phyloP scores from a whole-genome alignment of 805 yeast genomes.

The Jamesozyma rosinii region DNA sequence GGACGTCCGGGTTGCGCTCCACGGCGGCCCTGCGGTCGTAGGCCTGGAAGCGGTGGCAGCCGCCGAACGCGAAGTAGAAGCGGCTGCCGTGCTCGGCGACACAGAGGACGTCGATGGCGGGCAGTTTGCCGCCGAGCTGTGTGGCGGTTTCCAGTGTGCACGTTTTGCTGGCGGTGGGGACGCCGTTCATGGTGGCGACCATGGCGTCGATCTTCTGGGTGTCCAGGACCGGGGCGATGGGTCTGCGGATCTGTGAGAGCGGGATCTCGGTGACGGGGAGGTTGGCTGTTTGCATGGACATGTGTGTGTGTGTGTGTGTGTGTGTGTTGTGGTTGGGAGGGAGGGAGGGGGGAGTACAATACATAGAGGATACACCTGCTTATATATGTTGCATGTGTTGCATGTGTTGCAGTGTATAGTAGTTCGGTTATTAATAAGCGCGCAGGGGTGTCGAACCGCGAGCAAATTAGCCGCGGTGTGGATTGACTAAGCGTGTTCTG shows the following conservation, averaged over 20 bases:
- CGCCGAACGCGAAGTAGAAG: conserved; percentile 78
- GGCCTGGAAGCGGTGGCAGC: conserved; percentile 84
- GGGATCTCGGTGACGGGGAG: conserved; percentile 52
- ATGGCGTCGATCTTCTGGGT: conserved; percentile 64
- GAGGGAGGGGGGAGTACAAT: too few relatives aligned
- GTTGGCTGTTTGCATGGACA: conserved; percentile 57
- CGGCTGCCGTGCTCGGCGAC: conserved; percentile 54
- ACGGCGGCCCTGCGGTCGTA: conserved; percentile 49
- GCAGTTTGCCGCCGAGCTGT: conserved; percentile 48
- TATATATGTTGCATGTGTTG: too few relatives aligned
- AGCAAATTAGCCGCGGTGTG: too few relatives aligned
- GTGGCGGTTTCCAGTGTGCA: conserved; percentile 37
- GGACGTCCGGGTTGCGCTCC: conserved; percentile 21
- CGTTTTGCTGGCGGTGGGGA: conserved; percentile 55
- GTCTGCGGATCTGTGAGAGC: conserved; percentile 57
- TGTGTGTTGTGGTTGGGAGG: too few relatives aligned
- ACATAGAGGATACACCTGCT: too few relatives aligned
- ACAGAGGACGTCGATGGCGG: conserved; percentile 71
- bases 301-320: neutral
- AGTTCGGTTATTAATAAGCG: too few relatives aligned
- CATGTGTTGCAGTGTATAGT: too few relatives aligned
- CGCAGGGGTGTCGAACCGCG: too few relatives aligned
- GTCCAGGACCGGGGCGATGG: conserved; percentile 80
- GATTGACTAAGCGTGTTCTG: too few relatives aligned
- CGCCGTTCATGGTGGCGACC: conserved; percentile 61